phyloP scores from a whole-genome alignment of 2,329 filamentous ascomycete species.

The Tolypocladium guangdongense region DNA sequence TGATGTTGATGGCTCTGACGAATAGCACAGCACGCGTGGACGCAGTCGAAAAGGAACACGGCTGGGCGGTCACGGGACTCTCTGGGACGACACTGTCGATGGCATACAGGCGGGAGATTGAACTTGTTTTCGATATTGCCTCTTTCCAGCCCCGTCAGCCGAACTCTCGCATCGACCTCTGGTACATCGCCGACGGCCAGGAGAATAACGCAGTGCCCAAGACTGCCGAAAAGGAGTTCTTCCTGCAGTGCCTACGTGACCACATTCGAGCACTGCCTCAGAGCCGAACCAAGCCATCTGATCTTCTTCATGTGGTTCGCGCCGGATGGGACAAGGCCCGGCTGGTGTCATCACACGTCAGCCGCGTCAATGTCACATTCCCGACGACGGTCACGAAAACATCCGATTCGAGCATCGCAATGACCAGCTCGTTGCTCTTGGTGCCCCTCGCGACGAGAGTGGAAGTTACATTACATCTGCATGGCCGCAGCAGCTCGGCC shows the following conservation, averaged over 20 bases:
- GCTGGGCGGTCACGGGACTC: slow-evolving; percentile 62
- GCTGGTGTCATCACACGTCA: slow-evolving; percentile 48
- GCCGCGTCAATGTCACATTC: slow-evolving; percentile 50
- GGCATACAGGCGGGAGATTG: slow-evolving; percentile 60
- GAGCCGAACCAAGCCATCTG: slow-evolving; percentile 41
- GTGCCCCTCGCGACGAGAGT: slow-evolving; percentile 57
- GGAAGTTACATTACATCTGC: slow-evolving; percentile 47
- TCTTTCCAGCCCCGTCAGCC: slow-evolving; percentile 40
- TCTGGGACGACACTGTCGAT: slow-evolving; percentile 56
- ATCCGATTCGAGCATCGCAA: slow-evolving; percentile 52
- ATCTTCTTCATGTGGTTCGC: slow-evolving; percentile 49
- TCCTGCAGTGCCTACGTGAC: slow-evolving; percentile 61
- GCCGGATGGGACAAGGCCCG: slow-evolving; percentile 56
- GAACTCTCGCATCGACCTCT: slow-evolving; percentile 53
- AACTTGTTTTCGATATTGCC: slow-evolving; percentile 59
- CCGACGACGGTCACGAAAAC: slow-evolving; percentile 53
- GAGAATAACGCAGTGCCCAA: slow-evolving; percentile 42
- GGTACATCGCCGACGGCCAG: slow-evolving; percentile 53
- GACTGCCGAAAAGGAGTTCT: slow-evolving; percentile 62
- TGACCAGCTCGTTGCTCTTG: slow-evolving; percentile 54
- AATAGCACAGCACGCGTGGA: slow-evolving; percentile 48
- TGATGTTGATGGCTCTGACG: slow-evolving; percentile 22
- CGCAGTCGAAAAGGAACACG: slow-evolving; percentile 51
- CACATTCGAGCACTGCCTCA: slow-evolving; percentile 53
- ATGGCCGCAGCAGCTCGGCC: slow-evolving; percentile 30